Evolutionary conservation across 1,284 basidiomycete genomes (phyloP).

Genomic region (Cronartium quercuum): DNA sequence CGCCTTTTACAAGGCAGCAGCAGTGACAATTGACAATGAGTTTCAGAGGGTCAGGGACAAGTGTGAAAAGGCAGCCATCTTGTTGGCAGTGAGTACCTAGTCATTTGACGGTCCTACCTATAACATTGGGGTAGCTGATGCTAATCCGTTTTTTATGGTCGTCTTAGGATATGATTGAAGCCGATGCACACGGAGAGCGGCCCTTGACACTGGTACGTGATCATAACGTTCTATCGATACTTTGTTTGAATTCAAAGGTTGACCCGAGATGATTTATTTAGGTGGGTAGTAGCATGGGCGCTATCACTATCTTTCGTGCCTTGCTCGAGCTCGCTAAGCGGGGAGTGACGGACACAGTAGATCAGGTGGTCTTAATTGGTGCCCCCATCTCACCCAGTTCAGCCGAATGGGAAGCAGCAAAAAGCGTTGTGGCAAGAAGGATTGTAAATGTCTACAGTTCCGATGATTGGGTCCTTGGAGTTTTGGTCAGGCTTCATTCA

Average conservation of each 20-base stretch:
- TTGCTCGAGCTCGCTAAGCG: constrained; percentile 52
- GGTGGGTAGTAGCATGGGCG: constrained; percentile 57
- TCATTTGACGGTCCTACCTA: background rate
- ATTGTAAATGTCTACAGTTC: constrained; percentile 54
- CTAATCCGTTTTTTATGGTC: background rate
- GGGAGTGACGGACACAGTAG: constrained; percentile 51
- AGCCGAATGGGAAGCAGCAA: constrained; percentile 52
- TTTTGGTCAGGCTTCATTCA: constrained; percentile 55
- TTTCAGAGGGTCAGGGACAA: constrained; percentile 32
- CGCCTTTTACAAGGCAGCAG: constrained; percentile 30
- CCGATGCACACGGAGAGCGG: constrained; percentile 25
- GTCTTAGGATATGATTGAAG: constrained; percentile 32
- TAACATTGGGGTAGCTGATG: background rate
- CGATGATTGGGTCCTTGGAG: constrained; percentile 55
- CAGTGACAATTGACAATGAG: constrained; percentile 30
- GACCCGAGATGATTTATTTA: constrained; percentile 39
- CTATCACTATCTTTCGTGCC: constrained; percentile 54
- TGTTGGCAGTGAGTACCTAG: constrained; percentile 13
- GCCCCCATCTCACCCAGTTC: constrained; percentile 53
- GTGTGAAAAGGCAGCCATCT: constrained; percentile 30
- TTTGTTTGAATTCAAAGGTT: background rate
- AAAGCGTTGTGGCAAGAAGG: constrained; percentile 52
- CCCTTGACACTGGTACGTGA: constrained; percentile 30
- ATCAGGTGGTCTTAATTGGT: constrained; percentile 54
- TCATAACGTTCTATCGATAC: background rate